Percentiles rank a stretch among this genome's conserved stretches.
These are phyloP conservation scores for Hericium erinaceus DNA, from an alignment of 768 basidiomycete genomes.

Conservation along the genomic window DNA sequence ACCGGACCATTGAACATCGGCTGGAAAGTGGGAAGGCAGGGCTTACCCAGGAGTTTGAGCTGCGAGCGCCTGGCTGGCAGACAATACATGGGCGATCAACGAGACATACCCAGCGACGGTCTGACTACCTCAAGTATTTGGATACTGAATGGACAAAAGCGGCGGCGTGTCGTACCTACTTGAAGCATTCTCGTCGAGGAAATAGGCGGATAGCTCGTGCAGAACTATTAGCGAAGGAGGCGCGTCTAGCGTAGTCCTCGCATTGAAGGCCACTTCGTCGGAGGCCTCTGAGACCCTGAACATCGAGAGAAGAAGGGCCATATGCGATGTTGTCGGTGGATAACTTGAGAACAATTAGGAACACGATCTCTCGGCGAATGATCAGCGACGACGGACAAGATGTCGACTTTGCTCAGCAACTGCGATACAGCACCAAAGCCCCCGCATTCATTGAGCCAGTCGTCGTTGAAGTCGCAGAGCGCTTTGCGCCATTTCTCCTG, in stretches of 20 bases:
- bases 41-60: not conserved
- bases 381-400: constrained; percentile 40
- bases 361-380: not conserved
- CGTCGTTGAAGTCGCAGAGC: constrained; percentile 42
- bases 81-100: constrained; percentile 6
- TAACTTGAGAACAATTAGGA: constrained; percentile 1
- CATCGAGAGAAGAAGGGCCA: constrained; percentile 11
- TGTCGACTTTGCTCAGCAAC: constrained; percentile 21
- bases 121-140: not conserved
- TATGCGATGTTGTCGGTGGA: constrained; percentile 4
- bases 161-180: too few species aligned
- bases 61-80: not conserved
- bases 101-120: constrained; percentile 10
- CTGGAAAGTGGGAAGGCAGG: not conserved
- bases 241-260: not conserved
- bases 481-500: constrained; percentile 31
- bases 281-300: constrained; percentile 1
- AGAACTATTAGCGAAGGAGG: constrained; percentile 10
- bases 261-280: not conserved
- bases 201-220: constrained; percentile 13
- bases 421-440: constrained; percentile 20
- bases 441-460: constrained; percentile 23
- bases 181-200: constrained; percentile 2
- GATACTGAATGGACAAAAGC: too few species aligned
- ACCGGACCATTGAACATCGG: not conserved